Evolutionary conservation across 2,329 filamentous ascomycete genomes (phyloP), one percentile per base, ranked within the genome.

Genomic region (Penicillium sp.): DNA sequence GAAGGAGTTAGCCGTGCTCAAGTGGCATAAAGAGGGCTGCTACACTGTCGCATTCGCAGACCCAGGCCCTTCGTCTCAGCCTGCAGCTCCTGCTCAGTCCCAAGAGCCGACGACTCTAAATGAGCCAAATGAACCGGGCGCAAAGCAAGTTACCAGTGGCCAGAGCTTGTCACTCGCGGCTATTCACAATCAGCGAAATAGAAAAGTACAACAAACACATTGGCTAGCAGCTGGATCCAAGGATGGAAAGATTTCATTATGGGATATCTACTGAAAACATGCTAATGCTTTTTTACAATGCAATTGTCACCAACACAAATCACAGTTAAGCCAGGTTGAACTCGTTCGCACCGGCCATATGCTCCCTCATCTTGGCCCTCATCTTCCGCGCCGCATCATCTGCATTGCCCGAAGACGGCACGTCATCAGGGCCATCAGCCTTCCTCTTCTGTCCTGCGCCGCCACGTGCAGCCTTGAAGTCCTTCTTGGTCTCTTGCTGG

Each of bases 151-250:
- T 39, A 6, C 23, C 40, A 44, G 31, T 42, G 50, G 6, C 28
- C 53, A 42, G 12, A 43, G 53, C 3, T 42, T 44, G 32, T 70
- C 63, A 4, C 59, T 65, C 15, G 66, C 78, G 49, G 77, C 72
- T 2, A 81, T 89, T 43, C 86, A 82, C 51, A 79, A 83, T 31
- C 80, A 82, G 56, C 77, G 88, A 47, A 75, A 82, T 20, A 74
- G 74, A 31, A 83, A 82, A 59, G 84, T 86, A 9, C 83, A 81
- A 62, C 76, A 75, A 44, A 86, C 86, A 23, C 92, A 97, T 69
- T 97, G 92, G 91, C 69, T 97, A 44, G 93, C 87, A 15, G 89
- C 83, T 1, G 93, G 93, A 1, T 87, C 88, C 47, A 98, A 97
- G 68, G 93, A 97, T 73, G 93, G 92, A 15, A 95, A 95, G 68